A percentile compares a stretch with the other conserved stretches of the same genome.
These are phyloP conservation scores for Euphrasia arctica DNA, from an alignment of 305 asterid species.

Conservation along the genomic window DNA sequence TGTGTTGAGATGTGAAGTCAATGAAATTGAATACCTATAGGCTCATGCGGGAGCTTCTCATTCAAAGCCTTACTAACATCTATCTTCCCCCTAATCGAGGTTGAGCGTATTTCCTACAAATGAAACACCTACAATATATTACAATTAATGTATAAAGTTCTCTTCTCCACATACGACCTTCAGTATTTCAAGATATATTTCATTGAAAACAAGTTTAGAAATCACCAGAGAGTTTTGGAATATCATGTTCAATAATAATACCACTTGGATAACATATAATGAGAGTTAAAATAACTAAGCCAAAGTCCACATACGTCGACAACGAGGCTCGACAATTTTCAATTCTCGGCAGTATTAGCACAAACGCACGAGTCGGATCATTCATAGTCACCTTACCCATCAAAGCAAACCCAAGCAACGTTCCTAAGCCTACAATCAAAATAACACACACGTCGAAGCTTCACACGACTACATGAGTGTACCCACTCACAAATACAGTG, in stretches of 20 bases:
- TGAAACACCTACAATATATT: too few relatives aligned
- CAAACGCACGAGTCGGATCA: constrained; percentile 21
- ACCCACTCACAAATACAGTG: constrained; percentile 18
- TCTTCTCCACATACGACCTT: too few relatives aligned
- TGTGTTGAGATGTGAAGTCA: not conserved
- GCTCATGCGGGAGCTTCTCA: too few relatives aligned
- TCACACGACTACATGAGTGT: not conserved
- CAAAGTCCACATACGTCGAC: constrained; percentile 23
- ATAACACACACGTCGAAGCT: constrained; percentile 7
- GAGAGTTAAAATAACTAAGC: constrained; percentile 6
- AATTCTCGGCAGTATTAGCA: constrained; percentile 21
- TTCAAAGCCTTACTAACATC: too few relatives aligned
- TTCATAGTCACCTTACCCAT: not conserved
- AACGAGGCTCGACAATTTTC: constrained; percentile 25
- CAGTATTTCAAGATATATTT: too few relatives aligned
- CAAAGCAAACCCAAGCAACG: constrained; percentile 20
- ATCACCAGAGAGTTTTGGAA: too few relatives aligned
- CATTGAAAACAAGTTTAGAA: too few relatives aligned
- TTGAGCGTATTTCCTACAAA: too few relatives aligned
- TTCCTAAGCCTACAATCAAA: constrained; percentile 15
- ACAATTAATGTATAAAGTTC: too few relatives aligned
- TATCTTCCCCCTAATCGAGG: too few relatives aligned
- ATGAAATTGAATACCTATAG: not conserved
- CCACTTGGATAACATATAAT: not conserved
- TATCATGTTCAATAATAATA: too few relatives aligned